Conservation (phyloP, 169 alveolate genomes). For the Toxoplasma gondii region DNA sequence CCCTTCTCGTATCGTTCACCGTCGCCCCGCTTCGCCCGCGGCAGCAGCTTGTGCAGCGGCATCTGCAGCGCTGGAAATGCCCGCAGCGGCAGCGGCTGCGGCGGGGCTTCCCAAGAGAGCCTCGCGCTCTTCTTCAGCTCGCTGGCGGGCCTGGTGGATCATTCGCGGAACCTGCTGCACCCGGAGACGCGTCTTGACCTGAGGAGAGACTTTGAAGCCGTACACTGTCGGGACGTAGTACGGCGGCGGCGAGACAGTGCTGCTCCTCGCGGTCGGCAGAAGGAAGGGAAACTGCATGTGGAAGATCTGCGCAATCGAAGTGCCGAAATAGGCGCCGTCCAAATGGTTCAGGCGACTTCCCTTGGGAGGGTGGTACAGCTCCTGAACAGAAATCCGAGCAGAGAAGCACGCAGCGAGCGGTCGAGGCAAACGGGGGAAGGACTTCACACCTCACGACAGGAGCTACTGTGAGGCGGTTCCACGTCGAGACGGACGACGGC, state of each 20-base stretch:
- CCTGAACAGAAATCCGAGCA: neutral
- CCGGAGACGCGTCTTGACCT: constrained; percentile 4
- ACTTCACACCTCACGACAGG: neutral
- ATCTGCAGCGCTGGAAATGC: neutral
- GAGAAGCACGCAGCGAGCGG: neutral
- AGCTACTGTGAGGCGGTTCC: no score
- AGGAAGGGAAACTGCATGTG: constrained; percentile 56
- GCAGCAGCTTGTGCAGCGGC: neutral
- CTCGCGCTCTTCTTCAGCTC: constrained; percentile 9
- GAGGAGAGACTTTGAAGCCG: constrained; percentile 55
- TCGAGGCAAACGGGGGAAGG: neutral
- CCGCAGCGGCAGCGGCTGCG: neutral
- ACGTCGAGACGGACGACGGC: no score
- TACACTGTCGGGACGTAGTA: constrained; percentile 53
- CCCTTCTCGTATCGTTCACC: neutral
- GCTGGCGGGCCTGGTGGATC: constrained; percentile 18
- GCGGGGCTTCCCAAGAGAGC: neutral
- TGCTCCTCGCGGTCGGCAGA: neutral
- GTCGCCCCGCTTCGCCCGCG: neutral
- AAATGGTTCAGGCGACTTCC: constrained; percentile 69
- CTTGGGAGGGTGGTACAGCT: constrained; percentile 41
- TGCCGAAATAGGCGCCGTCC: constrained; percentile 95
- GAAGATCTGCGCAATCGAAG: constrained; percentile 90
- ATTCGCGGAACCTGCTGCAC: constrained; percentile 3
- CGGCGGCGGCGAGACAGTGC: neutral